Evolutionary conservation across 1,284 basidiomycete genomes (phyloP).

Genomic region (Cryptococcus sp.): DNA sequence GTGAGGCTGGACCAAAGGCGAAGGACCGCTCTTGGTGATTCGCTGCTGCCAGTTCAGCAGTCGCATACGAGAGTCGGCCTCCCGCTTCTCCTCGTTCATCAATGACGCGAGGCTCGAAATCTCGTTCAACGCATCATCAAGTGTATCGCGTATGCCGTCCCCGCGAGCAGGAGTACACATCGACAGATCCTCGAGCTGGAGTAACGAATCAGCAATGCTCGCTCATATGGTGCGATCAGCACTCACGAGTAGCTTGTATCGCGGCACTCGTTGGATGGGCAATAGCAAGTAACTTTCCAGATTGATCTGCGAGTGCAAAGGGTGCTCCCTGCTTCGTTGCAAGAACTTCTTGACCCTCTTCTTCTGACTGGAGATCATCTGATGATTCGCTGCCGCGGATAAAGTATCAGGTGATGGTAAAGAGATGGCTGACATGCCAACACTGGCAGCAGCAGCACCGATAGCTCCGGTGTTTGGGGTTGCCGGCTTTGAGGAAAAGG

Average conservation of each 20-base stretch:
- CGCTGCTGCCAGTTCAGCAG: slow-evolving; percentile 87
- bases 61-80: slow-evolving; percentile 83
- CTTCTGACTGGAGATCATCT: slow-evolving; percentile 69
- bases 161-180: slow-evolving; percentile 78
- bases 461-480: slow-evolving; percentile 65
- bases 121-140: slow-evolving; percentile 79
- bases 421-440: slow-evolving; percentile 62
- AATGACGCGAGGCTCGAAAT: slow-evolving; percentile 83
- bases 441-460: slow-evolving; percentile 61
- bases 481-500: slow-evolving; percentile 50
- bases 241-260: slow-evolving; percentile 85
- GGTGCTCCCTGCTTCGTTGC: slow-evolving; percentile 80
- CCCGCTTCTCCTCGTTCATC: slow-evolving; percentile 96
- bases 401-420: slow-evolving; percentile 51
- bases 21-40: slow-evolving; percentile 88
- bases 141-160: slow-evolving; percentile 67
- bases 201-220: neutral
- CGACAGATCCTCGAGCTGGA: slow-evolving; percentile 77
- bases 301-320: slow-evolving; percentile 93
- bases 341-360: slow-evolving; percentile 84
- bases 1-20: slow-evolving; percentile 96
- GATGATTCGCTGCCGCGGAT: slow-evolving; percentile 31
- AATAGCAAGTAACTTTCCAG: slow-evolving; percentile 92
- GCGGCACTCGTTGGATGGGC: slow-evolving; percentile 93
- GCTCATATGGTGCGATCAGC: neutral